Percentiles rank a stretch among this genome's conserved stretches.
Conservation (phyloP, 1,139 yeast species). For the Debaryomycetaceae sp. region DNA sequence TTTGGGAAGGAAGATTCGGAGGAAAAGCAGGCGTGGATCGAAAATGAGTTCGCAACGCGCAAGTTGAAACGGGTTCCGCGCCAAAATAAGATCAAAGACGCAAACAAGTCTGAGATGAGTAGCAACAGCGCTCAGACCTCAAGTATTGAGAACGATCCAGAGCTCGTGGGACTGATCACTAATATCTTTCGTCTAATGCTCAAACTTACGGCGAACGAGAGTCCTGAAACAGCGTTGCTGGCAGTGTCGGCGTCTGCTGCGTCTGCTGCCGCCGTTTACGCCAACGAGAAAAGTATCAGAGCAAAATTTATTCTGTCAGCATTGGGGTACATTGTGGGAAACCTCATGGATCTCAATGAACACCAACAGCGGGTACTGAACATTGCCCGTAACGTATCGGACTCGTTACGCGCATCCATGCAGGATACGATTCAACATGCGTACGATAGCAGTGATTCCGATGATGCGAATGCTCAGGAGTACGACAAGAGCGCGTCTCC, state of each 20-base stretch:
- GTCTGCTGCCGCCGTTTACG: slow-evolving; percentile 25
- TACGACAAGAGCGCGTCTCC: too few species aligned
- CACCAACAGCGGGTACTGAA: slow-evolving; percentile 21
- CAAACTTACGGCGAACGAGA: slow-evolving; percentile 23
- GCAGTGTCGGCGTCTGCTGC: slow-evolving; percentile 32
- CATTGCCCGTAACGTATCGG: slow-evolving; percentile 19
- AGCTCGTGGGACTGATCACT: slow-evolving; percentile 16
- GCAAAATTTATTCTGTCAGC: slow-evolving; percentile 12
- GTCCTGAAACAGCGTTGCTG: slow-evolving; percentile 24
- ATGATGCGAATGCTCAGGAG: slow-evolving; percentile 4
- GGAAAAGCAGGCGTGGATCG: slow-evolving; percentile 61
- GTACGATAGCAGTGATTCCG: slow-evolving; percentile 4
- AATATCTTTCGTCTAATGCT: slow-evolving; percentile 28
- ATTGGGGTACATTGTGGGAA: slow-evolving; percentile 16
- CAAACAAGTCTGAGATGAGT: slow-evolving; percentile 1
- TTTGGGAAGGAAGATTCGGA: slow-evolving; percentile 54
- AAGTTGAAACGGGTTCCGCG: slow-evolving; percentile 44
- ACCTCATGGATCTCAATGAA: slow-evolving; percentile 18
- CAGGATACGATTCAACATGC: too few species aligned
- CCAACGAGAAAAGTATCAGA: slow-evolving; percentile 8
- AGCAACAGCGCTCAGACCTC: slow-evolving; percentile 2
- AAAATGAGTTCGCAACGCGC: slow-evolving; percentile 58
- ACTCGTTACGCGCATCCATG: slow-evolving; percentile 1
- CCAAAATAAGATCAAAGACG: slow-evolving; percentile 8
- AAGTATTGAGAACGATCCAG: slow-evolving; percentile 10